Evolutionary conservation across 2,329 filamentous ascomycete genomes (phyloP), one percentile per base, ranked within the genome.

Genomic region (Thermothelomyces thermophilus): DNA sequence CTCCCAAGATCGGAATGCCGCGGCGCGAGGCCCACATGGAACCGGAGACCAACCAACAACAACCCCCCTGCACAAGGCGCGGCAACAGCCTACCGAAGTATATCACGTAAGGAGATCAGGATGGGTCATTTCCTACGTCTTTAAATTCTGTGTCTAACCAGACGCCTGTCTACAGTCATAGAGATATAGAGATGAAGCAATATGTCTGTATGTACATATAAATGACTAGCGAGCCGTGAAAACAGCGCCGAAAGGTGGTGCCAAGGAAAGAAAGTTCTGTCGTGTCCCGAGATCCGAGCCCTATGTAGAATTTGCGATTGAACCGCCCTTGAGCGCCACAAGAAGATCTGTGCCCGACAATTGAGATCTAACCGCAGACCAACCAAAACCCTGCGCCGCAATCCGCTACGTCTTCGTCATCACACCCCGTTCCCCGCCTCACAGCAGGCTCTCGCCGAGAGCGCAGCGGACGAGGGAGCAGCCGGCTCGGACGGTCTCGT

Each of bases 381-480:
- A 24, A 17, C 16, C 24, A 5, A 26, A 46, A 31, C 22, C 31
- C 16, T 19, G 16, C 22, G 45, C 45, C 19, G 17, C 26, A 30
- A 31, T 33, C 36, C 26, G 36, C 11, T n/a, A 22, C 16, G 14
- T 28, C 13, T 39, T n/a, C n/a, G n/a, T n/a, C 6, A 5, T 24
- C 24, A 28, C 14, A 10, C 24, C 22, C 11, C 19, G n/a, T 20
- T n/a, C 11, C 16, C 11, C 39, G 54, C 62, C 33, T 72, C 72
- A 96, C 64, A 97, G 72, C 61, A 97, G 71, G 43, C 87, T 94
- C 73, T 98, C 93, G 17, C 93, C 93, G 57, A 97, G 73, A 5
- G 90, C 91, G 65, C 91, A 96, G 51, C 93, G 77, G 44, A 97
- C 89, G 59, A 98, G 76, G 36, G 88, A 95, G 68, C 90, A 93